Evolutionary conservation across 1,139 yeast genomes (phyloP).

Genomic region (Geotrichum klebahnii): DNA sequence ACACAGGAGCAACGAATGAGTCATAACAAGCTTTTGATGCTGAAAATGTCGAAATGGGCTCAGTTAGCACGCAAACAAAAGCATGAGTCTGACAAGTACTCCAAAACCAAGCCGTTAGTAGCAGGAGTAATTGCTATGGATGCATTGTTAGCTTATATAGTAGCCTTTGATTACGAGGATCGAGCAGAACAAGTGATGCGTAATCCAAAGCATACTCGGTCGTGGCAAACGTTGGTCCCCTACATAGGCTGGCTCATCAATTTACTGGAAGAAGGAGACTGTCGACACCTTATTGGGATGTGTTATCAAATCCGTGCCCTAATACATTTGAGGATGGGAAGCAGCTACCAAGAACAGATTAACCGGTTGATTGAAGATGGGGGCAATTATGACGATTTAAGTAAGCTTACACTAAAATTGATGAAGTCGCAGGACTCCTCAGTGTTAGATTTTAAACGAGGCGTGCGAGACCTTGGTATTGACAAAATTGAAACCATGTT

Average conservation of each 20-base stretch:
- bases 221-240: constrained; percentile 41
- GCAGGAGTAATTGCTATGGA: constrained; percentile 39
- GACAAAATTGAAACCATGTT: constrained; percentile 31
- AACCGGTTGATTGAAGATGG: neutral
- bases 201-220: constrained; percentile 32
- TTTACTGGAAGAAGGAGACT: constrained; percentile 28
- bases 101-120: constrained; percentile 27
- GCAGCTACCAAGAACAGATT: constrained; percentile 21
- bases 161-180: constrained; percentile 44
- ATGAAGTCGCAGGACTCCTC: constrained; percentile 30
- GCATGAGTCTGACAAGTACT: constrained; percentile 38
- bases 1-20: constrained; percentile 31
- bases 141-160: constrained; percentile 39
- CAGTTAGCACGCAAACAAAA: constrained; percentile 37
- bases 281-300: constrained; percentile 34
- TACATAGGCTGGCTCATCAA: constrained; percentile 34
- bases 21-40: constrained; percentile 28
- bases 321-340: constrained; percentile 36
- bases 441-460: constrained; percentile 37
- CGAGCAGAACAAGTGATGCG: constrained; percentile 33
- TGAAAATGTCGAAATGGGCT: constrained; percentile 34
- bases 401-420: constrained; percentile 21
- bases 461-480: constrained; percentile 32
- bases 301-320: constrained; percentile 40
- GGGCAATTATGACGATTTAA: constrained; percentile 17